Conservation (phyloP, 1,284 basidiomycete species). For the Phenoliferia sp. region DNA sequence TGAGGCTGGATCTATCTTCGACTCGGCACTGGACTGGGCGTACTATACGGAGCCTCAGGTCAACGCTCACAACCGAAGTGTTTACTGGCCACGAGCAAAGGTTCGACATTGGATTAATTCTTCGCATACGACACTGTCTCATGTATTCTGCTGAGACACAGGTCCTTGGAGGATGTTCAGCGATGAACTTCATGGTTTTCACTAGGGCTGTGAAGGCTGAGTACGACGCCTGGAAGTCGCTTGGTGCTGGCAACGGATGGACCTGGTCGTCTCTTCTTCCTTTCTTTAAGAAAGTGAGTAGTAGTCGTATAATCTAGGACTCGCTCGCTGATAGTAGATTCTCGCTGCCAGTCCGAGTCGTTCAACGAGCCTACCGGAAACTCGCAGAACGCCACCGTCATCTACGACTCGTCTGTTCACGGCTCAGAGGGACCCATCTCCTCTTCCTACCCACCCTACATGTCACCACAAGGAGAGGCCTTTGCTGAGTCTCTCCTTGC, state of each 20-base stretch:
- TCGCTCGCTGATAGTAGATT: neutral
- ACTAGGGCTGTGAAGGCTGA: conserved; percentile 40
- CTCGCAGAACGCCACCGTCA: conserved; percentile 36
- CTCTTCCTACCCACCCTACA: conserved; percentile 37
- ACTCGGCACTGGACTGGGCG: conserved; percentile 9
- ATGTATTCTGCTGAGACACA: neutral
- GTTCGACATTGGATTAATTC: neutral
- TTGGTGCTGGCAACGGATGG: conserved; percentile 35
- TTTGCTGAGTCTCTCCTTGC: conserved; percentile 27
- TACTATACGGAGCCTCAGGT: conserved; percentile 38
- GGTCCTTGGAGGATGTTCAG: conserved; percentile 41
- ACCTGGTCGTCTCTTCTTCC: conserved; percentile 34
- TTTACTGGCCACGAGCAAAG: conserved; percentile 9
- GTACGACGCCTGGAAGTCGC: conserved; percentile 36
- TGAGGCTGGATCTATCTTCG: neutral
- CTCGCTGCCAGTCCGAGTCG: conserved; percentile 3
- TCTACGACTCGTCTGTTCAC: conserved; percentile 35
- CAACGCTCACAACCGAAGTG: neutral
- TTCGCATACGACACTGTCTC: neutral
- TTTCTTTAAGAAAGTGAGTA: conserved; percentile 42
- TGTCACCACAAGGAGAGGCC: conserved; percentile 27
- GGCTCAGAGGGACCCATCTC: conserved; percentile 38
- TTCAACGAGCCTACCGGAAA: conserved; percentile 6
- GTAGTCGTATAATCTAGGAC: neutral
- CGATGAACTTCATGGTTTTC: conserved; percentile 43